Conservation (phyloP, 129 eudicot species). For the Scalesia atractyloides region DNA sequence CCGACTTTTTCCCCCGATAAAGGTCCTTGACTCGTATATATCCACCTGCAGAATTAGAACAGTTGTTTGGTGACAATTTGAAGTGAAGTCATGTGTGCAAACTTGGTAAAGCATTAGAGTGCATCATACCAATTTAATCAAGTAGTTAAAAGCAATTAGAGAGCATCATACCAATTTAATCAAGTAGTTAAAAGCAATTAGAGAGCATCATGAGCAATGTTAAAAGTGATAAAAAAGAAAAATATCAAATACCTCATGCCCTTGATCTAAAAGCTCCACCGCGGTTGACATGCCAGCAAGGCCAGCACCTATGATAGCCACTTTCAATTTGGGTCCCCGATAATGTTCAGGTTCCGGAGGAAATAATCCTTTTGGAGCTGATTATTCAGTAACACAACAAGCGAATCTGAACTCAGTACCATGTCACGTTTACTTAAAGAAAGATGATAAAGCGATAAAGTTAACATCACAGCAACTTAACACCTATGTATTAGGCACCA, state of each 20-base stretch:
- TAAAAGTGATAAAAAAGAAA: conserved; percentile 12
- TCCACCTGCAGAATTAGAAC: conserved; percentile 63
- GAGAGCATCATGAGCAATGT: conserved; percentile 1
- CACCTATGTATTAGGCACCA: conserved; percentile 3
- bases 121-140: too few species aligned
- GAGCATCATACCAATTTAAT: too few species aligned
- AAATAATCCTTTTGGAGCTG: conserved; percentile 98
- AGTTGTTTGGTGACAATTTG: conserved; percentile 22
- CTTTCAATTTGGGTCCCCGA: conserved; percentile 92
- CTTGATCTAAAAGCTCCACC: conserved; percentile 96
- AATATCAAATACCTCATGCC: conserved; percentile 69
- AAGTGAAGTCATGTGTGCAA: conserved; percentile 1
- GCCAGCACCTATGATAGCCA: conserved; percentile 97
- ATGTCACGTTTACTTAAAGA: conserved; percentile 18
- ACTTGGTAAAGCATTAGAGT: conserved; percentile 15
- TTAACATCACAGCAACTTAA: conserved; percentile 16
- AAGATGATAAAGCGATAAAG: neutral
- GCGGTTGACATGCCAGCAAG: conserved; percentile 99
- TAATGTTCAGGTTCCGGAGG: conserved; percentile 97
- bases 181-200: conserved; percentile 6
- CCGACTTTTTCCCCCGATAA: conserved; percentile 99
- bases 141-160: conserved; percentile 17
- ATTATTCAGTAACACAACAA: conserved; percentile 20
- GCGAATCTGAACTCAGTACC: conserved; percentile 27
- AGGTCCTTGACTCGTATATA: conserved; percentile 88